Evolutionary conservation across 2,329 filamentous ascomycete genomes (phyloP).

Genomic region (Trichoderma sp.): DNA sequence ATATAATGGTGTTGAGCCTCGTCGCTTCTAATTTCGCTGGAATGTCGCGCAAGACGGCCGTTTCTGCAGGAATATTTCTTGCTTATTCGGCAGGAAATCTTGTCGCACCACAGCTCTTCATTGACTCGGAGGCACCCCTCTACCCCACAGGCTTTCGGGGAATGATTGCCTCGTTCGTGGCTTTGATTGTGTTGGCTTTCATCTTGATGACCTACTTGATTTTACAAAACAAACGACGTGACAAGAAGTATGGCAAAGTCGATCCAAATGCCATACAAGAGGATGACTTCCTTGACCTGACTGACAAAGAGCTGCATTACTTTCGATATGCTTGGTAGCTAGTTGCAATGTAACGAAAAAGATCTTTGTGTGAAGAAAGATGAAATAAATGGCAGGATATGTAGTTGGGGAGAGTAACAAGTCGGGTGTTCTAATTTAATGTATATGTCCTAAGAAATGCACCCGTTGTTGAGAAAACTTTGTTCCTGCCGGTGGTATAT

Average conservation of each 20-base stretch:
- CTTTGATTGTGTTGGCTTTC: background rate
- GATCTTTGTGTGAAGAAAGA: background rate
- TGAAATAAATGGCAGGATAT: background rate
- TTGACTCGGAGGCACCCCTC: background rate
- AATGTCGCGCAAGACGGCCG: slow-evolving; percentile 19
- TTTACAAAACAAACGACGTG: background rate
- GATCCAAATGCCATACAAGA: background rate
- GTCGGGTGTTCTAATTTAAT: background rate
- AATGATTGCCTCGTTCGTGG: background rate
- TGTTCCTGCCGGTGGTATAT: background rate
- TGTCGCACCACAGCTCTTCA: slow-evolving; percentile 24
- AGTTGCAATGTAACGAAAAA: background rate
- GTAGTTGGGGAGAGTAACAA: background rate
- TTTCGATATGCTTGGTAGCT: slow-evolving; percentile 9
- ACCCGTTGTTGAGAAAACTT: background rate
- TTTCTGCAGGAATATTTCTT: slow-evolving; percentile 22
- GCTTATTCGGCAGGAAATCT: slow-evolving; percentile 21
- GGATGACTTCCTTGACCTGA: background rate
- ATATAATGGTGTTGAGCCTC: slow-evolving; percentile 21
- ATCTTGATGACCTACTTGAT: background rate
- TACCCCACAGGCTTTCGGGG: background rate
- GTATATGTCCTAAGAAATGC: background rate
- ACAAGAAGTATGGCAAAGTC: background rate
- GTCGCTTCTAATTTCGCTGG: background rate
- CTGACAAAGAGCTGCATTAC: slow-evolving; percentile 10